Evolutionary conservation across 2,329 filamentous ascomycete species (phyloP), one percentile per base, ranked within the genome.

Genomic region (Lecanicillium sp.): DNA sequence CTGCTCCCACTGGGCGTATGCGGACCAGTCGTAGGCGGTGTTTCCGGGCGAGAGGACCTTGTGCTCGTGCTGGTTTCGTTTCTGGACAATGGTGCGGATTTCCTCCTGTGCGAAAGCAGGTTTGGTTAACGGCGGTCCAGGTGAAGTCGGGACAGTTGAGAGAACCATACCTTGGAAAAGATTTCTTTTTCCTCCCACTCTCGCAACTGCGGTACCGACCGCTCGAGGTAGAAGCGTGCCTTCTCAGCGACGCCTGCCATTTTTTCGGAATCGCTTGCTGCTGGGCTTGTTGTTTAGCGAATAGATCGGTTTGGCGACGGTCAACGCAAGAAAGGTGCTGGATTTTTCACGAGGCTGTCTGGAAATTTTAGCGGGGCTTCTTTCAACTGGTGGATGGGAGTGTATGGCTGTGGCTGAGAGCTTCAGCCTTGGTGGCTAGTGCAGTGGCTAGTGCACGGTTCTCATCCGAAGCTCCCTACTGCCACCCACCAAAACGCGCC

Each of bases 41-140:
- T 84, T 83, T 41, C 90, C 88, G 20, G 89, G 83, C 3, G 88
- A 84, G 52, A 95, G 87, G 56, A 97, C 80, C 50, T 83, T 86
- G 69, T 96, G 91, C 66, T 98, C 93, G 64, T 90, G 94, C 58
- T 94, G 87, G 61, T 89, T 95, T 58, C 93, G 84, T 66, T 93
- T 95, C 62, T 84, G 84, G 44, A 94, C 85, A 55, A 98, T 90
- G 38, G 85, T 84, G 53, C 81, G 79, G 63, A 98, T 95, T 66
- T 98, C 91, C 56, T 94, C 87, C 83, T 93, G 58, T 6, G 27
- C 23, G 6, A 43, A n/a, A 21, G 14, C 37, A 41, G 20, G 32
- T 35, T 12, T 19, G 7, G 10, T 29, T 14, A 11, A 15, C 14
- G 12, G 30, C 8, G 24, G 5, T 17, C 10, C 20, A 27, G n/a